Evolutionary conservation across 768 basidiomycete genomes (phyloP).

Genomic region (Russula emetica): DNA sequence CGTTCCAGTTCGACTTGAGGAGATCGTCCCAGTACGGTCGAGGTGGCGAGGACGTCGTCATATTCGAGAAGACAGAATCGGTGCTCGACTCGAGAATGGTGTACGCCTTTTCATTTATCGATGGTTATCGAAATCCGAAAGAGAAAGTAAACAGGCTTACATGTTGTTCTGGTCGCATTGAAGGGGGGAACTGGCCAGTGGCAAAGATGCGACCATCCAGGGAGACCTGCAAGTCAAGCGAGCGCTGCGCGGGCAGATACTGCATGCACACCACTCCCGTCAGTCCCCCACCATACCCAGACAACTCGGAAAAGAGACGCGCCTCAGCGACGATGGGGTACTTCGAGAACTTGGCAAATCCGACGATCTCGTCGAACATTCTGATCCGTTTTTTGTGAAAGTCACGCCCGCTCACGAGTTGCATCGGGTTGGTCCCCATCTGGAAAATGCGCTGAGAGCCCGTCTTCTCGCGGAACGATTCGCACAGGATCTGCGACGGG

Average conservation of each 20-base stretch:
- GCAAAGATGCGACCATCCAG: conserved; percentile 86
- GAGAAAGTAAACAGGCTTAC: conserved; percentile 42
- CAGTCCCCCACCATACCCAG: background rate
- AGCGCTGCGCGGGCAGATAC: conserved; percentile 50
- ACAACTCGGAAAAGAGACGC: background rate
- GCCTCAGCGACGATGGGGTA: conserved; percentile 95
- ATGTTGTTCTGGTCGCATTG: conserved; percentile 84
- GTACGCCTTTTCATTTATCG: conserved; percentile 57
- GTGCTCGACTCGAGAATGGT: conserved; percentile 94
- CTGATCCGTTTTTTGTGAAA: conserved; percentile 70
- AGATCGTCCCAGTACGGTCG: conserved; percentile 85
- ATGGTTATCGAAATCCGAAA: background rate
- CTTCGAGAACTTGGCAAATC: conserved; percentile 96
- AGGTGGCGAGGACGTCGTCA: conserved; percentile 80
- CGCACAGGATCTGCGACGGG: conserved; percentile 86
- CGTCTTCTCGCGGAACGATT: conserved; percentile 76
- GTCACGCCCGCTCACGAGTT: conserved; percentile 71
- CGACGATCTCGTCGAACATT: conserved; percentile 84
- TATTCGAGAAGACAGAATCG: conserved; percentile 88
- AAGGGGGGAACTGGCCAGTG: conserved; percentile 83
- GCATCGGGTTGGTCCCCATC: conserved; percentile 54
- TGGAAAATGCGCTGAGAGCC: conserved; percentile 66
- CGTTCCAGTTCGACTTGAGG: conserved; percentile 95
- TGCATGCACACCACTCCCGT: conserved; percentile 29
- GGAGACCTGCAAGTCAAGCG: conserved; percentile 86